These are phyloP conservation scores for Santalum album DNA, from an alignment of 164 flowering plant genomes.

Conservation along the genomic window DNA sequence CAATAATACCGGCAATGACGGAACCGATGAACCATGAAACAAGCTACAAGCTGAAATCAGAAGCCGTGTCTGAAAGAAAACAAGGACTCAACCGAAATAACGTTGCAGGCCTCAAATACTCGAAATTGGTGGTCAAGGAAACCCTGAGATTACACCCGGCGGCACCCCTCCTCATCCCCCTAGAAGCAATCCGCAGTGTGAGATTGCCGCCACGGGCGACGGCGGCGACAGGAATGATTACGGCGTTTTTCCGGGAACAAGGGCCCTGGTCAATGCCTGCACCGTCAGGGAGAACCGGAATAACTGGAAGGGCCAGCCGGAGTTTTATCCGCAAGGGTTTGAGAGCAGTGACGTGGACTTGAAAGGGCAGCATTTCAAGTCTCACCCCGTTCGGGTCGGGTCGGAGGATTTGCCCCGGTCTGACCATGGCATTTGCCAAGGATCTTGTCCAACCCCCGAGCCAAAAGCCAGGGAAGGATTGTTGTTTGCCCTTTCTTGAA, in stretches of 20 bases:
- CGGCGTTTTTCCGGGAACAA: not conserved
- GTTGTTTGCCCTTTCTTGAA: too few relatives aligned
- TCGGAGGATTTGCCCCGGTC: not conserved
- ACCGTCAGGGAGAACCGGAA: constrained; percentile 2
- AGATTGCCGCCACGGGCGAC: not conserved
- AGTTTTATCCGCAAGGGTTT: constrained; percentile 2
- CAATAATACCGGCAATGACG: constrained; percentile 31
- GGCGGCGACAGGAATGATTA: not conserved
- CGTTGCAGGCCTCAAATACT: constrained; percentile 15
- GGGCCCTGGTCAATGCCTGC: not conserved
- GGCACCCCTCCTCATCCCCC: constrained; percentile 30
- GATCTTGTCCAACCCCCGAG: too few relatives aligned
- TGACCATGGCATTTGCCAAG: not conserved
- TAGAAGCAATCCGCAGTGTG: constrained; percentile 18
- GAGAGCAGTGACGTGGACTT: not conserved
- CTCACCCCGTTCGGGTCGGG: not conserved
- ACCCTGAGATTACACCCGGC: constrained; percentile 37
- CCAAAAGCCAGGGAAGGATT: too few relatives aligned
- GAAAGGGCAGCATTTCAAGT: not conserved
- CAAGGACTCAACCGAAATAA: constrained; percentile 16
- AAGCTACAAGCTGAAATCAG: constrained; percentile 22
- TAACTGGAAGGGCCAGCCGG: not conserved
- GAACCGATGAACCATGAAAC: constrained; percentile 28
- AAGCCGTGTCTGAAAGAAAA: constrained; percentile 3
- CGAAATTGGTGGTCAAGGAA: constrained; percentile 29